A percentile compares a stretch with the other conserved stretches of the same genome.
phyloP scores from a whole-genome alignment of 1,139 yeast species.

The Nakaseomyces glabratus region DNA sequence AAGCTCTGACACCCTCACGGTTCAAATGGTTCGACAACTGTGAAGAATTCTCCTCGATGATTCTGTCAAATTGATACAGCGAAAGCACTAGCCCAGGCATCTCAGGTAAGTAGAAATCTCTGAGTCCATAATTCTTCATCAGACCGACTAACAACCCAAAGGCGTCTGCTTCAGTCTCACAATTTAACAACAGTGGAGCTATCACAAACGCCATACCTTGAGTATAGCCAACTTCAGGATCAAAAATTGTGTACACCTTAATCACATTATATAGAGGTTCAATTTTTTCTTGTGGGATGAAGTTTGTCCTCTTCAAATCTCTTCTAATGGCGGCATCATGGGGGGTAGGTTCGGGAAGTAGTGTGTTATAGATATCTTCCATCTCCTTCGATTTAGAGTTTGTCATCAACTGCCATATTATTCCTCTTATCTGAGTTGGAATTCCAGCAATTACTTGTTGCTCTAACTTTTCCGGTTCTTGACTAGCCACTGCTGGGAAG shows the following conservation, averaged over 20 bases:
- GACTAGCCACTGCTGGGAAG: conserved; percentile 55
- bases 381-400: conserved; percentile 71
- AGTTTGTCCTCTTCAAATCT: conserved; percentile 78
- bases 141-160: conserved; percentile 71
- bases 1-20: conserved; percentile 77
- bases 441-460: conserved; percentile 63
- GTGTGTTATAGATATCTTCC: conserved; percentile 50
- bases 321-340: conserved; percentile 73
- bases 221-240: conserved; percentile 91
- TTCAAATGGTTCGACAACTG: conserved; percentile 49
- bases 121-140: conserved; percentile 74
- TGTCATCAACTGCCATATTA: conserved; percentile 88
- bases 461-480: conserved; percentile 52
- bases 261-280: conserved; percentile 65
- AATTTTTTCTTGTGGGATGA: conserved; percentile 51
- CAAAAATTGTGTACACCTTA: conserved; percentile 76
- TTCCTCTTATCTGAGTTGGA: conserved; percentile 77
- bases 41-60: conserved; percentile 44
- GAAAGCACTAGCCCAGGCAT: conserved; percentile 88
- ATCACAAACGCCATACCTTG: conserved; percentile 95
- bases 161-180: conserved; percentile 69
- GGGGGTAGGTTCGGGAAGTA: conserved; percentile 44
- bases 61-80: conserved; percentile 80
- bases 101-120: conserved; percentile 72
- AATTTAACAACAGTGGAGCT: conserved; percentile 73